Evolutionary conservation across 441 rosid species (phyloP), one percentile per base, ranked within the genome.

Genomic region (Erodium texanum): DNA sequence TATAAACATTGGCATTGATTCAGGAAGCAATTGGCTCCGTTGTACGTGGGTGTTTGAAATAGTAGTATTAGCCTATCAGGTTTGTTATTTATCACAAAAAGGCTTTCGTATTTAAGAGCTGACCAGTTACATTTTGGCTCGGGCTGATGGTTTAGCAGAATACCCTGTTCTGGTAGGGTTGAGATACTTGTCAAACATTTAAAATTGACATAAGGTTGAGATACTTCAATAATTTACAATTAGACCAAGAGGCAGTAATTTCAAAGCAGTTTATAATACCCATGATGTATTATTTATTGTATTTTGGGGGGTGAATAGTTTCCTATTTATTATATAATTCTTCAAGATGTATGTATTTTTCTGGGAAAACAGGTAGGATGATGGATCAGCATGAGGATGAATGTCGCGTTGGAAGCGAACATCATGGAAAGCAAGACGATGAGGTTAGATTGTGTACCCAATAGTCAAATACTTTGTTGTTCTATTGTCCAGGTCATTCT

Each of bases 371-470:
- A 34, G 64, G 16, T 65, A 64, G 54, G 45, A 66, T 63, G 66
- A 93, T 90, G 94, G 96, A 89, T 75, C 84, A 79, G 38, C 87
- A 79, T 38, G 97, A 86, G 70, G 93, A 85, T 66, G 96, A 86
- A 74, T 68, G 68, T 66, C 91, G 84, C 63, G 71, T 58, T 48
- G 76, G 71, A 54, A 79, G 79, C 22, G 90, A 80, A 71, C 80
- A 73, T 24, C 78, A 64, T 68, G 75, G 80, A 24, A 90, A 89
- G 82, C 96, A 81, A 81, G 89, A 86, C 62, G 90, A 82, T 63
- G 97, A 86, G 95, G 98, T 90, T 78, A 59, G 79, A 19, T 73
- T 82, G 67, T 36, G 23, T 24, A 16, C 65, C 62, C 19, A 32
- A 22, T 24, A 2, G 34, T 45, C 24, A 27, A 45, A n/a, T 15